phyloP scores from a whole-genome alignment of 169 alveolate species.

The Cryptosporidium felis region DNA sequence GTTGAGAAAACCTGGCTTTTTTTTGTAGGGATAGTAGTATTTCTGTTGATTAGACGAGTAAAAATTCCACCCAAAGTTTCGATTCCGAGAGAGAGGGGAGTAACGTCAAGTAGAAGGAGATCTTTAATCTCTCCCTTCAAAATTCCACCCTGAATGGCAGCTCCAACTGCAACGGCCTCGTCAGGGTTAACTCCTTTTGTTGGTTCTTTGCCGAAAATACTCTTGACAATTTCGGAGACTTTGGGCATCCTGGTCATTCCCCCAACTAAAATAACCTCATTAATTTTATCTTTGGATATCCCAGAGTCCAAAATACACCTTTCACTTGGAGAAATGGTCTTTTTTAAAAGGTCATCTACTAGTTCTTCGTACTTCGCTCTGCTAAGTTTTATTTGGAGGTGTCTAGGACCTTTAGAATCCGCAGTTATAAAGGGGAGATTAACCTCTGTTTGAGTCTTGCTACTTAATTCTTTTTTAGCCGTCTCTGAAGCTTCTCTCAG shows the following conservation, averaged over 20 bases:
- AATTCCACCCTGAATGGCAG: slow-evolving; percentile 99
- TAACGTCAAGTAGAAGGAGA: slow-evolving; percentile 94
- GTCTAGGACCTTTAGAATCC: slow-evolving; percentile 98
- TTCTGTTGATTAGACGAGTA: slow-evolving; percentile 94
- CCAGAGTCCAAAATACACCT: slow-evolving; percentile 94
- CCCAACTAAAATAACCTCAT: slow-evolving; percentile 98
- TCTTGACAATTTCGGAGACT: slow-evolving; percentile 92
- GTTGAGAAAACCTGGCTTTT: slow-evolving; percentile 97
- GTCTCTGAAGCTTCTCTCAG: slow-evolving; percentile 98
- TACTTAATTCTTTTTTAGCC: slow-evolving; percentile 96
- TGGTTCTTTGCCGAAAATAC: slow-evolving; percentile 93
- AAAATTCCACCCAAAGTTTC: slow-evolving; percentile 98
- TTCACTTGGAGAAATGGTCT: slow-evolving; percentile 95
- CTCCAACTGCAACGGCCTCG: slow-evolving; percentile 99
- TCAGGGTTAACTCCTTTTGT: slow-evolving; percentile 98
- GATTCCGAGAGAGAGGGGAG: slow-evolving; percentile 94
- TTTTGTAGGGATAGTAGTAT: slow-evolving; percentile 98
- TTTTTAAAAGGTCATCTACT: slow-evolving; percentile 86
- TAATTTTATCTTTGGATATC: slow-evolving; percentile 87
- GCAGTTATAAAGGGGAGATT: slow-evolving; percentile 98
- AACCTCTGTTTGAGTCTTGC: slow-evolving; percentile 93
- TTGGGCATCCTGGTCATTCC: slow-evolving; percentile 99
- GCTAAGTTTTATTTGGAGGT: slow-evolving; percentile 92
- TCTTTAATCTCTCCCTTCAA: slow-evolving; percentile 97
- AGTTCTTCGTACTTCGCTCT: slow-evolving; percentile 94